Evolutionary conservation across 805 yeast genomes (phyloP).

Genomic region (Spathaspora hagerdaliae): DNA sequence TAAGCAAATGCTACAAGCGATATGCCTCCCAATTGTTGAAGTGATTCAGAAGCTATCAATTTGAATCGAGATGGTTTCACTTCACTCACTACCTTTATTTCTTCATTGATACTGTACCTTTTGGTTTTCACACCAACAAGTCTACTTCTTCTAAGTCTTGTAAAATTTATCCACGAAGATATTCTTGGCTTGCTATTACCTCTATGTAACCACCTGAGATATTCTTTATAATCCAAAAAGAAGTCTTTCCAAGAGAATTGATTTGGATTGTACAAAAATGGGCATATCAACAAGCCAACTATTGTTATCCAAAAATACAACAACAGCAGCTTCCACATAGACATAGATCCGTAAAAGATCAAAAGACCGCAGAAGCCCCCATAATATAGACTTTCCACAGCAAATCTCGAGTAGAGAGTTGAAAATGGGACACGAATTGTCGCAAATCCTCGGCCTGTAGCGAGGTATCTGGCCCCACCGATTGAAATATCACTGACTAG

Average conservation of each 20-base stretch:
- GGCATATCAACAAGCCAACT: conserved; percentile 62
- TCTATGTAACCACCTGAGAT: conserved; percentile 46
- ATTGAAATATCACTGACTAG: conserved; percentile 66
- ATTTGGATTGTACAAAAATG: conserved; percentile 74
- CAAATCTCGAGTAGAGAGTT: conserved; percentile 70
- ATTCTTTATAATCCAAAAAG: conserved; percentile 62
- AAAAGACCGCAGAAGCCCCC: conserved; percentile 52
- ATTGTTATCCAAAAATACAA: conserved; percentile 74
- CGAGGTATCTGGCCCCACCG: conserved; percentile 85
- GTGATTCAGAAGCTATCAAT: conserved; percentile 36
- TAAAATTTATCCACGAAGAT: conserved; percentile 45
- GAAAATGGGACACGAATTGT: conserved; percentile 77
- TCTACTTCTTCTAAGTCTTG: conserved; percentile 48
- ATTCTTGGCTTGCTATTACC: conserved; percentile 44
- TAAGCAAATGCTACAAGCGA: conserved; percentile 42
- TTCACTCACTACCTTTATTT: conserved; percentile 39
- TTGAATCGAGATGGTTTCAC: conserved; percentile 48
- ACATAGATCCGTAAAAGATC: conserved; percentile 52
- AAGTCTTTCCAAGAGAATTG: conserved; percentile 69
- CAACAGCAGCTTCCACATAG: conserved; percentile 59
- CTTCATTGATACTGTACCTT: conserved; percentile 31
- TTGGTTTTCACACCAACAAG: conserved; percentile 53
- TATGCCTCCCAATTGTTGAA: conserved; percentile 33
- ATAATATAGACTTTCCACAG: conserved; percentile 60
- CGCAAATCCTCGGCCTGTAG: conserved; percentile 86